A percentile compares a stretch with the other conserved stretches of the same genome.
Evolutionary conservation across 2,329 filamentous ascomycete species (phyloP).

Genomic region (Phialemonium atrogriseum): DNA sequence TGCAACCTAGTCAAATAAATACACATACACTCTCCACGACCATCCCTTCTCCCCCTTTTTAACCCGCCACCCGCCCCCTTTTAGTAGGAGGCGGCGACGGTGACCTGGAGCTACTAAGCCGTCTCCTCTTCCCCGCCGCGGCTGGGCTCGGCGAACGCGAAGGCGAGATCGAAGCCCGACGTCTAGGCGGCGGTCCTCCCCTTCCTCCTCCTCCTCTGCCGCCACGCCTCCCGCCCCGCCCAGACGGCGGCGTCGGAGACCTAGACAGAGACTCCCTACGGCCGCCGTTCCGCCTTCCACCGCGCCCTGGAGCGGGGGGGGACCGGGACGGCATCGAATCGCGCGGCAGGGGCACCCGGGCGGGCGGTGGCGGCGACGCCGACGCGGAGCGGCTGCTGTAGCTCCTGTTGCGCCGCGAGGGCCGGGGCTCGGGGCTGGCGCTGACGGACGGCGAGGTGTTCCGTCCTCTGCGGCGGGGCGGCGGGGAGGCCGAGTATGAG

Average conservation of each 20-base stretch:
- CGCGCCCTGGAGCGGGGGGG: too few species aligned
- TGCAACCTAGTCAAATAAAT: too few species aligned
- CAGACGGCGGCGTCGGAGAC: constrained; percentile 3
- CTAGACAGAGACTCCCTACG: constrained; percentile 1
- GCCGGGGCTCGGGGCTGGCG: too few species aligned
- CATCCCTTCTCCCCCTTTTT: constrained; percentile 8
- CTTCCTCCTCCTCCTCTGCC: neutral
- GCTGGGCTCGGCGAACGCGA: constrained; percentile 6
- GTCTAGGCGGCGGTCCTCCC: too few species aligned
- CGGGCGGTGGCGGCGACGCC: neutral
- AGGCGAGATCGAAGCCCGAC: neutral
- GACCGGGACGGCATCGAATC: too few species aligned
- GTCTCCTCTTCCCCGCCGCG: constrained; percentile 1
- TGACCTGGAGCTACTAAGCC: constrained; percentile 10
- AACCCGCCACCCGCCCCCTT: constrained; percentile 11
- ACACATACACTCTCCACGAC: too few species aligned
- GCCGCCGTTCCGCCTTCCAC: neutral
- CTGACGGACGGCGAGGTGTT: too few species aligned
- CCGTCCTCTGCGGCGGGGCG: constrained; percentile 3
- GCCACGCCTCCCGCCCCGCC: constrained; percentile 1
- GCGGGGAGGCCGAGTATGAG: constrained; percentile 10
- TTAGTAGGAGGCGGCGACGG: constrained; percentile 11
- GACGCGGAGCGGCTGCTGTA: constrained; percentile 2
- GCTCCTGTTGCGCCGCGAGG: constrained; percentile 2
- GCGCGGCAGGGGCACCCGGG: too few species aligned